These are phyloP conservation scores for Hypomontagnella monticulosa DNA, from an alignment of 495 filamentous ascomycete species.

Conservation along the genomic window DNA sequence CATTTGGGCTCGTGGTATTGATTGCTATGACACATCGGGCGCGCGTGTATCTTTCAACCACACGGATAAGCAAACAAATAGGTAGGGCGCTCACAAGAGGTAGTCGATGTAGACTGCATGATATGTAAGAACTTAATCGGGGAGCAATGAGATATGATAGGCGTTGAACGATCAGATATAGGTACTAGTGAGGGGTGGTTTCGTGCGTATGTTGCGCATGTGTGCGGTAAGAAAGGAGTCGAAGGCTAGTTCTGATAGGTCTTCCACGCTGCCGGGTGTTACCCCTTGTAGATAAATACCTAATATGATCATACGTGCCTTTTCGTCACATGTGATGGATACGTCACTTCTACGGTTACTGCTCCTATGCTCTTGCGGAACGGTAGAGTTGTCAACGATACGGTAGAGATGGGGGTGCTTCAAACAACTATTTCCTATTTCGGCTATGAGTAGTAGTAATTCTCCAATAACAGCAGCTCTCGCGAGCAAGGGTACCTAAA, in stretches of 20 bases:
- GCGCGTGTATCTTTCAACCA: conserved; percentile 6
- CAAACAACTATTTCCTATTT: conserved; percentile 36
- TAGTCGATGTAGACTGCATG: neutral
- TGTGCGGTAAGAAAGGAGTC: conserved; percentile 8
- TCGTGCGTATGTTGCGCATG: conserved; percentile 5
- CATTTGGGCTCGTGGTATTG: neutral
- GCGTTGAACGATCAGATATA: conserved; percentile 3
- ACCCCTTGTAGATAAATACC: conserved; percentile 35
- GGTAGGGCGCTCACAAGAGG: neutral
- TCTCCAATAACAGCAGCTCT: conserved; percentile 38
- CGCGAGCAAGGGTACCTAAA: conserved; percentile 40
- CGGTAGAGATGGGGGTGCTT: neutral
- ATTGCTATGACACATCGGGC: conserved; percentile 7
- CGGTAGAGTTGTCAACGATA: neutral
- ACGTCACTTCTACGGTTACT: conserved; percentile 4
- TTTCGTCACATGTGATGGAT: conserved; percentile 23
- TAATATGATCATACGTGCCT: conserved; percentile 7
- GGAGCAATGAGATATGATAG: conserved; percentile 7
- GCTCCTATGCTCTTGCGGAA: neutral
- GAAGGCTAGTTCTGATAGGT: conserved; percentile 26
- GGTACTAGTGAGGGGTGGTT: neutral
- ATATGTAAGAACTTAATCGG: conserved; percentile 22
- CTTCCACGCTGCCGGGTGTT: conserved; percentile 39
- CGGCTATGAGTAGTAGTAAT: conserved; percentile 31
- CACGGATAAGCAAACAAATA: conserved; percentile 17